phyloP scores from a whole-genome alignment of 495 filamentous ascomycete species.

The Neurospora tetrasperma region DNA sequence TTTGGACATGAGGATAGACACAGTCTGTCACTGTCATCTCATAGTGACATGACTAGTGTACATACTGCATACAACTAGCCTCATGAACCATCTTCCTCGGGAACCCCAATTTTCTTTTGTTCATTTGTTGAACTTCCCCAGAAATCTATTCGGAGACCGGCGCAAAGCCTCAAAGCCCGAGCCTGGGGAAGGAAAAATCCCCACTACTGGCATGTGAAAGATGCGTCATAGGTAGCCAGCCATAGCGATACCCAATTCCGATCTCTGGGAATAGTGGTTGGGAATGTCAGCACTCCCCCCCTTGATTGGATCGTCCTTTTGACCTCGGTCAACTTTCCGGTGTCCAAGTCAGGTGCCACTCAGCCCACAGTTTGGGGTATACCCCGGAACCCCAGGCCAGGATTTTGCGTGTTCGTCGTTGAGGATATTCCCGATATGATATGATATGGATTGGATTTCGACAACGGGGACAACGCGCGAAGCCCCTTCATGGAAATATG shows the following conservation, averaged over 20 bases:
- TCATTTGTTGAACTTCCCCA: background rate
- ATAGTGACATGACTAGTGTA: background rate
- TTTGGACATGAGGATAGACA: background rate
- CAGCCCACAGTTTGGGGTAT: background rate
- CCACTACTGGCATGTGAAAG: conserved; percentile 11
- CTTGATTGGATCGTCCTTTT: conserved; percentile 1
- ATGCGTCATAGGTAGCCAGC: conserved; percentile 9
- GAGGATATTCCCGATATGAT: background rate
- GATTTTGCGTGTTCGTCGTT: background rate
- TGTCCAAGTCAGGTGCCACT: background rate
- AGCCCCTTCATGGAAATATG: background rate
- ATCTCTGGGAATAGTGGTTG: background rate
- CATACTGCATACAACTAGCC: background rate
- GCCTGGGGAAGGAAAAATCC: background rate
- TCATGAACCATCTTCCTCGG: background rate
- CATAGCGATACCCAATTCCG: background rate
- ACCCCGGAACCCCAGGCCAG: background rate
- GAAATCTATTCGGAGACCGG: background rate
- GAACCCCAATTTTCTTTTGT: background rate
- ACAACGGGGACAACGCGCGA: background rate
- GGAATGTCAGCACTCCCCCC: background rate
- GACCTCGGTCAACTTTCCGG: conserved; percentile 4
- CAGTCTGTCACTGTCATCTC: background rate
- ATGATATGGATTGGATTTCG: background rate
- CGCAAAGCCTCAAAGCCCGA: background rate